Conservation (phyloP, 2,329 filamentous ascomycete species). For the Fusarium setosum region DNA sequence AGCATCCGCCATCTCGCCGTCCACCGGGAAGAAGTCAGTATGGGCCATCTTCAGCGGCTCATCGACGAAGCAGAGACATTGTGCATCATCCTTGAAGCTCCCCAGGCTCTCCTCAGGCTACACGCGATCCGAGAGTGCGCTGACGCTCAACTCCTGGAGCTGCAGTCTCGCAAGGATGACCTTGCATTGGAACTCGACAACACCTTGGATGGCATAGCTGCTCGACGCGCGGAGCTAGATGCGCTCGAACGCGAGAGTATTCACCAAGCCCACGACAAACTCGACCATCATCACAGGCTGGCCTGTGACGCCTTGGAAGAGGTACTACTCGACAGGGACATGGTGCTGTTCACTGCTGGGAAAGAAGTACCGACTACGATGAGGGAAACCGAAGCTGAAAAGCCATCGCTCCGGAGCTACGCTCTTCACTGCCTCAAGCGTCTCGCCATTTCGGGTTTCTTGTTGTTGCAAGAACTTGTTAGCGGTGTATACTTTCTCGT, state of each 20-base stretch:
- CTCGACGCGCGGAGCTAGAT: background rate
- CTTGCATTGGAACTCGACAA: background rate
- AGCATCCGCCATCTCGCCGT: constrained; percentile 17
- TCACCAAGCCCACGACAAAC: background rate
- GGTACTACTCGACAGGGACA: background rate
- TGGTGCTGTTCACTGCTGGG: background rate
- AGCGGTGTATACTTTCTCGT: too few species aligned
- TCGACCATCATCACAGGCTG: background rate
- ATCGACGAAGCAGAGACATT: constrained; percentile 2
- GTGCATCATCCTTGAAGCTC: background rate
- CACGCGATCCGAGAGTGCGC: background rate
- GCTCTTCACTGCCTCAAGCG: too few species aligned
- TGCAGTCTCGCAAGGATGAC: background rate
- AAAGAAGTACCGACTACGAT: too few species aligned
- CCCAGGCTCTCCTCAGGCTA: background rate
- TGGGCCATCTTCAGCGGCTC: background rate
- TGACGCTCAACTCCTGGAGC: background rate
- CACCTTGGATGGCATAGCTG: background rate
- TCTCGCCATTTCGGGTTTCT: too few species aligned
- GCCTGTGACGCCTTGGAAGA: background rate
- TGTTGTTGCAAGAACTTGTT: too few species aligned
- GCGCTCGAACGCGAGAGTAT: background rate
- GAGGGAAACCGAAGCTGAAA: too few species aligned
- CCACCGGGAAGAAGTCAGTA: background rate
- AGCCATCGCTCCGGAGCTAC: too few species aligned